A percentile compares a stretch with the other conserved stretches of the same genome.
These are phyloP conservation scores for Scytalidium sp. DNA, from an alignment of 2,329 filamentous ascomycete genomes.

Conservation along the genomic window DNA sequence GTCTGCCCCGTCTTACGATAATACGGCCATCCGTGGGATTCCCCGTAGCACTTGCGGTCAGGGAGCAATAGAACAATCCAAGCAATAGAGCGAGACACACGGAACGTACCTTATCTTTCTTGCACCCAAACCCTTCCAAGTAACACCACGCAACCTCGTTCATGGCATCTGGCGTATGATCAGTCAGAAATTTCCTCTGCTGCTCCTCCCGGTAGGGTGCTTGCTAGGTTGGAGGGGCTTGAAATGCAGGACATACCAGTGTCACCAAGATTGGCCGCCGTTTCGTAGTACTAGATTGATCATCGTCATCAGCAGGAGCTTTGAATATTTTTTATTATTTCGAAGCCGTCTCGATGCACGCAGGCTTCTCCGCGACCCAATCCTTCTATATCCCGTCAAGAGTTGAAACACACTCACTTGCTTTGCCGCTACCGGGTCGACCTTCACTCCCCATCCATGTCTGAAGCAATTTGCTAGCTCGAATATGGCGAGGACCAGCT, in stretches of 20 bases:
- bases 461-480: conserved; percentile 92
- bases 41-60: no score
- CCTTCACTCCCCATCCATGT: conserved; percentile 87
- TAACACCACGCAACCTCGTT: conserved; percentile 97
- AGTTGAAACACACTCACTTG: conserved; percentile 44
- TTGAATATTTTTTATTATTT: neutral
- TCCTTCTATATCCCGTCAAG: conserved; percentile 1
- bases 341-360: conserved; percentile 18
- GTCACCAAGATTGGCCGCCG: conserved; percentile 92
- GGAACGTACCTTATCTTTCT: conserved; percentile 98
- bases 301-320: neutral
- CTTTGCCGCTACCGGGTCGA: conserved; percentile 81
- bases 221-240: conserved; percentile 5
- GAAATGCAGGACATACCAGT: conserved; percentile 50
- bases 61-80: no score
- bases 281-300: conserved; percentile 83
- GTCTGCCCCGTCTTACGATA: no score
- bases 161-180: conserved; percentile 72
- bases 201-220: no score
- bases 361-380: conserved; percentile 21
- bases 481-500: conserved; percentile 93
- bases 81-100: no score
- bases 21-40: conserved; percentile 25
- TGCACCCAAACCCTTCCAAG: conserved; percentile 92
- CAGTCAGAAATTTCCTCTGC: conserved; percentile 13